A percentile compares a stretch with the other conserved stretches of the same genome.
phyloP scores from a whole-genome alignment of 306 rosid genomes.

The Prinsepia uniflora region DNA sequence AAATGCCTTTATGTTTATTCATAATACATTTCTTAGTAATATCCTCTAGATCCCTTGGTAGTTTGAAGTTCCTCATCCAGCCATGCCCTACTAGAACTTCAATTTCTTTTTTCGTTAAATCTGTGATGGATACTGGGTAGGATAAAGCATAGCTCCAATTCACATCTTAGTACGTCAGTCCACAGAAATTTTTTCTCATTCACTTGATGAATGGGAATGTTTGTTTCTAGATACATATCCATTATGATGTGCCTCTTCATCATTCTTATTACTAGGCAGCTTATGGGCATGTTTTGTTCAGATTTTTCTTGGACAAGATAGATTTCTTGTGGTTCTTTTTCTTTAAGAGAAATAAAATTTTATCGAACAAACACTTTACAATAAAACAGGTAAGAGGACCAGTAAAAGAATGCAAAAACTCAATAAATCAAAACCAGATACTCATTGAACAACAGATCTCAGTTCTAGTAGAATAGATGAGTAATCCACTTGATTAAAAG shows the following conservation, averaged over 20 bases:
- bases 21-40: too few species aligned
- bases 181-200: not conserved
- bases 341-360: too few species aligned
- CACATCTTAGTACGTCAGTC: not conserved
- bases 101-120: not conserved
- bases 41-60: too few species aligned
- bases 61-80: too few species aligned
- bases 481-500: too few species aligned
- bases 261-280: not conserved
- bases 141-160: not conserved
- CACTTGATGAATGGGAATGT: not conserved
- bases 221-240: not conserved
- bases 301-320: not conserved
- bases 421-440: too few species aligned
- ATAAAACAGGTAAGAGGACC: too few species aligned
- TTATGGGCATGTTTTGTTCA: not conserved
- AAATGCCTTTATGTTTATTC: too few species aligned
- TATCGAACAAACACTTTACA: too few species aligned
- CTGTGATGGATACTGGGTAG: not conserved
- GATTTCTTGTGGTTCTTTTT: not conserved
- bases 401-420: too few species aligned
- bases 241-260: not conserved
- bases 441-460: too few species aligned
- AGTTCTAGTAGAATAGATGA: too few species aligned
- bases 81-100: not conserved